Conservation (phyloP, 2,329 filamentous ascomycete species). For the Macrophomina phaseolina region DNA sequence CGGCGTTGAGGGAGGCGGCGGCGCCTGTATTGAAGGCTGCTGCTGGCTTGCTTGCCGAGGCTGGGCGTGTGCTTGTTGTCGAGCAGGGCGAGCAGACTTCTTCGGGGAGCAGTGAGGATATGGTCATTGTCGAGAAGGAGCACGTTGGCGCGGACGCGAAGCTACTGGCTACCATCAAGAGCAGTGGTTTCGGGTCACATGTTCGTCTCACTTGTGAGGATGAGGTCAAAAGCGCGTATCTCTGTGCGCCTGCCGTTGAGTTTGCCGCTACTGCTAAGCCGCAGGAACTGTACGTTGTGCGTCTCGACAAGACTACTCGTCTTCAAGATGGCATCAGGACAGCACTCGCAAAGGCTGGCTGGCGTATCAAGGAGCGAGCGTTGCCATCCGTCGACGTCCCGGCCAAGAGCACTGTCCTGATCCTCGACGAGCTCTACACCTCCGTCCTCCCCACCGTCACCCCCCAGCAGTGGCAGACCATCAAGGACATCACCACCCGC, state of each 20-base stretch:
- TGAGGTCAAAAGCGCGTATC: background rate
- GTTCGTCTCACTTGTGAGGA: background rate
- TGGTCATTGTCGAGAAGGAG: background rate
- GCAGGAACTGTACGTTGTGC: constrained; percentile 4
- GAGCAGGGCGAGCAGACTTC: constrained; percentile 2
- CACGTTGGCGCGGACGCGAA: background rate
- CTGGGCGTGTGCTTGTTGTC: background rate
- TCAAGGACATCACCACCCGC: constrained; percentile 14
- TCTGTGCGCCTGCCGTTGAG: background rate
- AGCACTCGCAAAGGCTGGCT: background rate
- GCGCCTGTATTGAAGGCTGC: background rate
- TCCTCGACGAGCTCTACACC: constrained; percentile 12
- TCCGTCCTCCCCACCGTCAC: constrained; percentile 9
- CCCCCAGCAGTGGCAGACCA: background rate
- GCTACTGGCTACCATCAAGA: background rate
- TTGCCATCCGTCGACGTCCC: background rate
- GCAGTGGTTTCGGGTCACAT: background rate
- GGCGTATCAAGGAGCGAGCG: background rate
- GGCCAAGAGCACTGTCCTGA: constrained; percentile 14
- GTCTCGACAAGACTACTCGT: background rate
- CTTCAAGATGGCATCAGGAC: background rate
- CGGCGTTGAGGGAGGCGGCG: background rate
- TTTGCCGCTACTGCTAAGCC: background rate
- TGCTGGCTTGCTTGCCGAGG: background rate
- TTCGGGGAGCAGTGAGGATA: background rate